These are phyloP conservation scores for Cladophialophora immunda DNA, from an alignment of 2,329 filamentous ascomycete species.

Conservation along the genomic window DNA sequence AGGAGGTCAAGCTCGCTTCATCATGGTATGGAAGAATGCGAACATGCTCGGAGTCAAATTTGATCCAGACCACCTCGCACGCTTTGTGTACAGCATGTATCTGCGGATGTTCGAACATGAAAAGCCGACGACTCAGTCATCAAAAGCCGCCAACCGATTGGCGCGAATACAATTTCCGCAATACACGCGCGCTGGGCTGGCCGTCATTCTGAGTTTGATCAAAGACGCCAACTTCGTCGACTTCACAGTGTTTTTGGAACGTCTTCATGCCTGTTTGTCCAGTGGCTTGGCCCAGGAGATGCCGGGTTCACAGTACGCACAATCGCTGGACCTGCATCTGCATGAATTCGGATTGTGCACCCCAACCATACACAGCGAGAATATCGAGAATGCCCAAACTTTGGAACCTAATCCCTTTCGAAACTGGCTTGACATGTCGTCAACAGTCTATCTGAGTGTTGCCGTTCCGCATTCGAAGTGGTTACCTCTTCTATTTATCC, in stretches of 20 bases:
- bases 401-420: background rate
- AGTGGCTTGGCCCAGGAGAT: background rate
- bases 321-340: background rate
- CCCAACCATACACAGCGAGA: background rate
- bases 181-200: background rate
- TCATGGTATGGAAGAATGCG: background rate
- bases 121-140: background rate
- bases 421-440: background rate
- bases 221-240: background rate
- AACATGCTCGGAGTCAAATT: background rate
- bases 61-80: background rate
- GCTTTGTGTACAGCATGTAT: background rate
- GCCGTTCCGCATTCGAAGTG: background rate
- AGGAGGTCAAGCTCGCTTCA: background rate
- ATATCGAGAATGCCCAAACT: background rate
- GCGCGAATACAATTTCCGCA: background rate
- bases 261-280: background rate
- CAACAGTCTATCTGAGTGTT: background rate
- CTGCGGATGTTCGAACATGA: conserved; percentile 2
- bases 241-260: background rate
- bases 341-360: background rate
- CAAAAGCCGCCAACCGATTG: background rate
- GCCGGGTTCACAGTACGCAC: background rate
- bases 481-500: background rate
- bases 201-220: background rate